These are phyloP conservation scores for Backusella tuberculispora DNA, from an alignment of 192 early-diverging fungal species.

Conservation along the genomic window DNA sequence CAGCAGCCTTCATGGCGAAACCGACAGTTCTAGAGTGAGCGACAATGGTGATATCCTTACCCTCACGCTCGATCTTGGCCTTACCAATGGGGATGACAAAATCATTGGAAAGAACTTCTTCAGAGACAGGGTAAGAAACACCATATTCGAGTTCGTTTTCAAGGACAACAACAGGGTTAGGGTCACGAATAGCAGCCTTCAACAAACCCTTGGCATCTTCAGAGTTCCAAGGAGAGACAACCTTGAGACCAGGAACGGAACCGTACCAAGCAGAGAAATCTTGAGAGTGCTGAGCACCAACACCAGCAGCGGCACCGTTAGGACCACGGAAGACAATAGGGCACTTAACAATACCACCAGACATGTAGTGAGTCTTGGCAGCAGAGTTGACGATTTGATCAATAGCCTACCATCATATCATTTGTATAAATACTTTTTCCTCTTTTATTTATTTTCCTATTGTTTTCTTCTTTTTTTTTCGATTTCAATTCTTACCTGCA, in stretches of 20 bases:
- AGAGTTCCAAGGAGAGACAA: constrained; percentile 93
- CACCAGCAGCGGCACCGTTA: constrained; percentile 97
- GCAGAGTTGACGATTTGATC: constrained; percentile 99
- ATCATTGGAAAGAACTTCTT: constrained; percentile 66
- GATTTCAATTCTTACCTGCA: constrained; percentile 73
- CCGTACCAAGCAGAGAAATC: constrained; percentile 99
- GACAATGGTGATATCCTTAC: constrained; percentile 90
- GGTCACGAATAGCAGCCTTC: constrained; percentile 98
- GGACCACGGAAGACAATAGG: constrained; percentile 99
- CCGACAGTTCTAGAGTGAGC: constrained; percentile 91
- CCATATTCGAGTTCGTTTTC: constrained; percentile 99
- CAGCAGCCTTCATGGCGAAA: constrained; percentile 86
- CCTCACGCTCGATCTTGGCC: constrained; percentile 88
- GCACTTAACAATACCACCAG: constrained; percentile 82
- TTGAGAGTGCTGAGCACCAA: constrained; percentile 98
- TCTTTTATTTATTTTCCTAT: background rate
- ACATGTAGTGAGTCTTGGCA: constrained; percentile 98
- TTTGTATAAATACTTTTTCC: constrained; percentile 3
- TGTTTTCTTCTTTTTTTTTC: background rate
- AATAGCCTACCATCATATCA: constrained; percentile 69
- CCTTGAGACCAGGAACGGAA: constrained; percentile 95
- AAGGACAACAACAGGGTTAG: constrained; percentile 95
- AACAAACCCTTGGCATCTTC: constrained; percentile 97
- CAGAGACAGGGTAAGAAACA: constrained; percentile 79
- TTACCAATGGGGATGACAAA: constrained; percentile 77